These are phyloP conservation scores for Aspergillus tamarii DNA, from an alignment of 2,329 filamentous ascomycete species.

Conservation along the genomic window DNA sequence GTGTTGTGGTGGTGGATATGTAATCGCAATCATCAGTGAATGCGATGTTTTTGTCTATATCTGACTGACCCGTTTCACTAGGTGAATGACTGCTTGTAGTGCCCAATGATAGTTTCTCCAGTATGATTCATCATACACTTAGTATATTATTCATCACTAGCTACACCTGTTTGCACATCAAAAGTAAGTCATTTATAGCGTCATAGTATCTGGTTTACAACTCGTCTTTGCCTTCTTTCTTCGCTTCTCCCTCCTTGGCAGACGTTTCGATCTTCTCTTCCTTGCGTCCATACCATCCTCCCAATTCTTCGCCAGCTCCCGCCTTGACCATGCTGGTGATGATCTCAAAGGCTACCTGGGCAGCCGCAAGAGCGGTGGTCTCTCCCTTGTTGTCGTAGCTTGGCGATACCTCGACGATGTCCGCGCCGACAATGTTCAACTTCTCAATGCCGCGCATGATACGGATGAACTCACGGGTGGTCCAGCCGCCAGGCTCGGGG, in stretches of 20 bases:
- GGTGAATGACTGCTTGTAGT: not conserved
- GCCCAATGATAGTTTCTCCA: not conserved
- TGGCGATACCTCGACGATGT: conserved; percentile 86
- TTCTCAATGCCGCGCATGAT: conserved; percentile 80
- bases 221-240: conserved; percentile 32
- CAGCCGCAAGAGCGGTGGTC: conserved; percentile 78
- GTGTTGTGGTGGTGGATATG: not conserved
- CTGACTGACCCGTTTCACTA: not conserved
- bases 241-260: conserved; percentile 17
- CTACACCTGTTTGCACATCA: not conserved
- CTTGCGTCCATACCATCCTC: conserved; percentile 45
- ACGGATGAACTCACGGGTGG: conserved; percentile 80
- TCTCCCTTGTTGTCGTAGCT: conserved; percentile 81
- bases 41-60: not conserved
- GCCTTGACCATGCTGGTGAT: conserved; percentile 63
- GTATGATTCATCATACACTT: not conserved
- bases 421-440: conserved; percentile 84
- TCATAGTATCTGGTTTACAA: conserved; percentile 27
- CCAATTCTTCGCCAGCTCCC: conserved; percentile 42
- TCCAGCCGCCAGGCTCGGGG: conserved; percentile 90
- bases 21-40: not conserved
- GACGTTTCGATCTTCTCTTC: conserved; percentile 12
- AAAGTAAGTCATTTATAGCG: conserved; percentile 17
- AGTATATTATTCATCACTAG: not conserved
- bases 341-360: conserved; percentile 85